Conservation (phyloP, 495 filamentous ascomycete species). For the Hypomontagnella submonticulosa region DNA sequence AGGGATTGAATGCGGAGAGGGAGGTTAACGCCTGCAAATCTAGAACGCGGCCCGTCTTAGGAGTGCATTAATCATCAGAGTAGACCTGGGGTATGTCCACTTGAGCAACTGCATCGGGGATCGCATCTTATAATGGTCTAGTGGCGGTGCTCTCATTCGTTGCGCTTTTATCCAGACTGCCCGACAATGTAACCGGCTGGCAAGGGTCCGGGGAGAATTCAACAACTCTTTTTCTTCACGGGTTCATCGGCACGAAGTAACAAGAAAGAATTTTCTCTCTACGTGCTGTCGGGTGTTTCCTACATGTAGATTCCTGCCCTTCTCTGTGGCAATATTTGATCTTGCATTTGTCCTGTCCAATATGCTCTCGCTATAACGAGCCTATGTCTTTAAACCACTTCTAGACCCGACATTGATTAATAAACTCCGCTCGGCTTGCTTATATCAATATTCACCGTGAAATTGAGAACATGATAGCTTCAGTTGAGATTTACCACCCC, state of each 20-base stretch:
- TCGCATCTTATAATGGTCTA: constrained; percentile 21
- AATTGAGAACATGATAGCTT: constrained; percentile 14
- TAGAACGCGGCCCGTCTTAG: constrained; percentile 34
- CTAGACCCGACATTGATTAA: constrained; percentile 17
- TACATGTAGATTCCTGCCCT: constrained; percentile 1
- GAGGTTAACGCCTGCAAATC: constrained; percentile 12
- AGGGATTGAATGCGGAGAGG: constrained; percentile 33
- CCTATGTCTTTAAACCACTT: constrained; percentile 8
- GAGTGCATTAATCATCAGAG: constrained; percentile 18
- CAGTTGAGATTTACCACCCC: constrained; percentile 5
- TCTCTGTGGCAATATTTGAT: constrained; percentile 4
- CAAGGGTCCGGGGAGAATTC: constrained; percentile 39
- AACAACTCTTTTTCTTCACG: constrained; percentile 14
- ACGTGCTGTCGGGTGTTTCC: background rate
- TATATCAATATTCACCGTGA: constrained; percentile 9
- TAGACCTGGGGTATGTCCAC: constrained; percentile 28
- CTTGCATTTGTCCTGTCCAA: background rate
- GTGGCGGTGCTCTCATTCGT: constrained; percentile 23
- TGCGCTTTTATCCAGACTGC: constrained; percentile 33
- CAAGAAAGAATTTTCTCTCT: constrained; percentile 6
- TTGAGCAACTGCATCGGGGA: constrained; percentile 16
- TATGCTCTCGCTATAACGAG: background rate
- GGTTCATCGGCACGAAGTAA: constrained; percentile 31
- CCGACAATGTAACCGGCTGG: constrained; percentile 23
- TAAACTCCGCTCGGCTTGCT: constrained; percentile 8